These are phyloP conservation scores for Viola odorata DNA, from an alignment of 345 rosid species.

Conservation along the genomic window DNA sequence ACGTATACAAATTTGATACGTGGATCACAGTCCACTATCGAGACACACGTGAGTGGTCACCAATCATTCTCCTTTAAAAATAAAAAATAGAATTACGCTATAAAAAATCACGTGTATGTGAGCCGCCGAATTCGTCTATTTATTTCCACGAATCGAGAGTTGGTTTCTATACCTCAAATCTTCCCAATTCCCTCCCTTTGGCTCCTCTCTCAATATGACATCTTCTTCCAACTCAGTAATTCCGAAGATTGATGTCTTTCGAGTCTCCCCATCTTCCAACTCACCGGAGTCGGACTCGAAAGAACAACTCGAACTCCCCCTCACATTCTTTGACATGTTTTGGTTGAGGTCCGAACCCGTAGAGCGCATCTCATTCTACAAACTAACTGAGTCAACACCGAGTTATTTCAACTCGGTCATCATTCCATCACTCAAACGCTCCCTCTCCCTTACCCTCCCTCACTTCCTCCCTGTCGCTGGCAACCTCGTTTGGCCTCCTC, in stretches of 20 bases:
- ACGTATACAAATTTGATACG: too few species aligned
- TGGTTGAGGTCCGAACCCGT: conserved; percentile 12
- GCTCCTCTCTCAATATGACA: too few species aligned
- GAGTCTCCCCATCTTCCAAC: conserved; percentile 13
- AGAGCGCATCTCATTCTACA: conserved; percentile 16
- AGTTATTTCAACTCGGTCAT: conserved; percentile 1
- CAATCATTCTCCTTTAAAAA: too few species aligned
- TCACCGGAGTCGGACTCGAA: conserved; percentile 8
- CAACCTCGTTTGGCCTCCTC: conserved; percentile 8
- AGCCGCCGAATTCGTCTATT: too few species aligned
- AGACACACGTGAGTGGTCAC: too few species aligned
- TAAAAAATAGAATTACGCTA: too few species aligned
- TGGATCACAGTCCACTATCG: too few species aligned
- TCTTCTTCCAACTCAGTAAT: conserved; percentile 6
- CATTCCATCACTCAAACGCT: conserved; percentile 8
- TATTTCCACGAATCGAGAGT: too few species aligned
- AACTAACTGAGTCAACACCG: background rate
- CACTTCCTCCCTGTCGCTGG: conserved; percentile 18
- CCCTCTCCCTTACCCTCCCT: conserved; percentile 11
- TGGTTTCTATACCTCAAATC: too few species aligned
- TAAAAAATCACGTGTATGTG: too few species aligned
- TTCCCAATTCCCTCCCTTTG: too few species aligned
- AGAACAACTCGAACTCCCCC: conserved; percentile 11
- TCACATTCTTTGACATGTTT: conserved; percentile 14
- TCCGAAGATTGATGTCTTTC: conserved; percentile 15